Conservation (phyloP, 768 basidiomycete species). For the Phaffia tasmanica region DNA sequence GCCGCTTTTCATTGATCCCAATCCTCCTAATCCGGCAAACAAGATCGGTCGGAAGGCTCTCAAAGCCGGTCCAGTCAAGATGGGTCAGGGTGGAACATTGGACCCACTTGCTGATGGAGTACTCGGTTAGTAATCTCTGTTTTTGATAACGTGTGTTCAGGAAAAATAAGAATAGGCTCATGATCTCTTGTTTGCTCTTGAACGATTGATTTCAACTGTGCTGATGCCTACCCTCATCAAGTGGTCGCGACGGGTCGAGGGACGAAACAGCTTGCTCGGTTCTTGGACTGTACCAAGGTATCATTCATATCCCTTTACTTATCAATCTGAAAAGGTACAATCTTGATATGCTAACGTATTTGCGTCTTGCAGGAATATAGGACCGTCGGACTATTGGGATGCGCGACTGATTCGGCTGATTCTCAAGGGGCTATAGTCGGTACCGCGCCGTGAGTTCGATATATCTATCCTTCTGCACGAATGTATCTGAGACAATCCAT, state of each 20-base stretch:
- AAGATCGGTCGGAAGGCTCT: conserved; percentile 30
- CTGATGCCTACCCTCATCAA: conserved; percentile 32
- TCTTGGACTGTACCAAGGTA: conserved; percentile 84
- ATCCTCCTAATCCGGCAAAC: conserved; percentile 38
- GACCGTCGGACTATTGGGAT: conserved; percentile 81
- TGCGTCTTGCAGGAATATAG: conserved; percentile 61
- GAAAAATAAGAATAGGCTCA: too few species aligned
- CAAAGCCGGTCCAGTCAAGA: conserved; percentile 49
- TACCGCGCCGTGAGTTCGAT: conserved; percentile 53
- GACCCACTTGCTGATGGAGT: conserved; percentile 96
- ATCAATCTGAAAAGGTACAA: not conserved
- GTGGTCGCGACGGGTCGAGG: conserved; percentile 82
- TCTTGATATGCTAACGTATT: conserved; percentile 1
- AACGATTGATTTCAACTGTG: not conserved
- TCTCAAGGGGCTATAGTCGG: conserved; percentile 73
- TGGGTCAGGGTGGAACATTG: conserved; percentile 87
- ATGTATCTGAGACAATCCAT: too few species aligned
- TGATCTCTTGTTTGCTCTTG: not conserved
- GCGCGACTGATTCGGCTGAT: conserved; percentile 90
- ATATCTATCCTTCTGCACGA: too few species aligned
- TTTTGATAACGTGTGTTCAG: not conserved
- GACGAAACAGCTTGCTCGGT: conserved; percentile 71
- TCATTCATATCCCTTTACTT: conserved; percentile 13
- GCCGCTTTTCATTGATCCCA: conserved; percentile 52
- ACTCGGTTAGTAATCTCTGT: conserved; percentile 50